phyloP scores from a whole-genome alignment of 257 asterid species.

The Solanum rostratum region DNA sequence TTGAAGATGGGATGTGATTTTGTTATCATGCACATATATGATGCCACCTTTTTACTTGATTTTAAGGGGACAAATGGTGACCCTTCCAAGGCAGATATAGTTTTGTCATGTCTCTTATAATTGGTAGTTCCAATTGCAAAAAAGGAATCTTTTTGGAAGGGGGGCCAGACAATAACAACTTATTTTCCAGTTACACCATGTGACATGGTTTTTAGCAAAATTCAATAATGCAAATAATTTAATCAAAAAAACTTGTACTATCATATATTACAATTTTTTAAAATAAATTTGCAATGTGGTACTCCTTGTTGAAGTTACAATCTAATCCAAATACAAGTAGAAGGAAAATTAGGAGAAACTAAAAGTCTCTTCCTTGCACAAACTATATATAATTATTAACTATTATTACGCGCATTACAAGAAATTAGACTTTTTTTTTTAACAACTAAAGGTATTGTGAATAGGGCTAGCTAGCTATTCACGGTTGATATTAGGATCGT shows the following conservation, averaged over 20 bases:
- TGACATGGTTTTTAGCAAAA: neutral
- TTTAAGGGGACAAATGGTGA: neutral
- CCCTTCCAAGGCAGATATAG: slow-evolving; percentile 1
- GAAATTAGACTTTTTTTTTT: neutral
- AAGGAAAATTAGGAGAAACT: neutral
- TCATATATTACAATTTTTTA: neutral
- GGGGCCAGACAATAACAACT: neutral
- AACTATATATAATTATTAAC: neutral
- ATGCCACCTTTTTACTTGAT: neutral
- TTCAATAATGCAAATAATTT: neutral
- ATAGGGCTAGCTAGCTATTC: neutral
- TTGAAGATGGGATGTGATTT: neutral
- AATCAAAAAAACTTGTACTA: neutral
- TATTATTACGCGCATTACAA: neutral
- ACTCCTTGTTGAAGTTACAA: neutral
- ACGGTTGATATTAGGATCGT: neutral
- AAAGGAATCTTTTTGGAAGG: neutral
- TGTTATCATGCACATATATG: neutral
- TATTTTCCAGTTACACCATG: neutral
- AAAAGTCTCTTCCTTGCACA: neutral
- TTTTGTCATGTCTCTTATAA: slow-evolving; percentile 3
- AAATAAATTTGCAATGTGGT: neutral
- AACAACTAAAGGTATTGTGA: neutral
- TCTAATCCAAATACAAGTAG: neutral
- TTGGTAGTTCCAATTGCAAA: neutral